Percentiles rank a stretch among this genome's conserved stretches.
phyloP scores from a whole-genome alignment of 2,329 filamentous ascomycete species.

The Rhinocladiella mackenziei region DNA sequence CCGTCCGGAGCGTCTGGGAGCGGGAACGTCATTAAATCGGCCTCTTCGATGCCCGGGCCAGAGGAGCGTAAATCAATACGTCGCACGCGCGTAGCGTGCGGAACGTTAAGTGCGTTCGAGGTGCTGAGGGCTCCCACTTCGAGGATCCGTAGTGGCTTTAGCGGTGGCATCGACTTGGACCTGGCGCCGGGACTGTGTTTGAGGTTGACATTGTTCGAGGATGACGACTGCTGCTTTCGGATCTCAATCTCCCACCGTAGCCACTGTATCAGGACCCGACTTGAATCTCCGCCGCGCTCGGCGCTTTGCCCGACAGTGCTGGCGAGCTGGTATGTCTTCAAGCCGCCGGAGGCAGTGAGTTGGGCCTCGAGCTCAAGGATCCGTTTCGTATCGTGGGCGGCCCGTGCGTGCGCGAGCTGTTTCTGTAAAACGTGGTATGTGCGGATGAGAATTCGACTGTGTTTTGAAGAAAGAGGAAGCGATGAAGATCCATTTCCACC shows the following conservation, averaged over 20 bases:
- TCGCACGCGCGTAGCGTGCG: conserved; percentile 18
- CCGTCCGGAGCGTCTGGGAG: conserved; percentile 52
- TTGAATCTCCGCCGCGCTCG: conserved; percentile 61
- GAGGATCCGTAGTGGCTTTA: conserved; percentile 58
- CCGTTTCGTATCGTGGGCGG: conserved; percentile 41
- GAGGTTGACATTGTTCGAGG: too few species aligned
- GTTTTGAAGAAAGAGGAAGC: conserved; percentile 46
- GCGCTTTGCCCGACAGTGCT: conserved; percentile 60
- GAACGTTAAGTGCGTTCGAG: conserved; percentile 73
- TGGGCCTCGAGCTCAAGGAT: conserved; percentile 45
- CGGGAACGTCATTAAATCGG: conserved; percentile 90
- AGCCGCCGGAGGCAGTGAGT: conserved; percentile 55
- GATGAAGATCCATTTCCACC: conserved; percentile 2
- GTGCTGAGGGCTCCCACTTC: conserved; percentile 87
- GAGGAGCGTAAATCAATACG: conserved; percentile 91
- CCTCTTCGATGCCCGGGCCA: conserved; percentile 68
- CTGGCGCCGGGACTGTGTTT: too few species aligned
- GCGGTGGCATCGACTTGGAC: conserved; percentile 2
- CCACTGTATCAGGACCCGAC: conserved; percentile 58
- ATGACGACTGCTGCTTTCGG: conserved; percentile 4
- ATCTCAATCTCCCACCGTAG: conserved; percentile 34
- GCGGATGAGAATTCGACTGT: conserved; percentile 56
- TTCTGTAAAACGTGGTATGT: conserved; percentile 60
- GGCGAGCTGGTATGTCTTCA: conserved; percentile 59
- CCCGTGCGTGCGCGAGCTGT: conserved; percentile 49